These are phyloP conservation scores for Mycena haematopus DNA, from an alignment of 768 basidiomycete species.

Conservation along the genomic window DNA sequence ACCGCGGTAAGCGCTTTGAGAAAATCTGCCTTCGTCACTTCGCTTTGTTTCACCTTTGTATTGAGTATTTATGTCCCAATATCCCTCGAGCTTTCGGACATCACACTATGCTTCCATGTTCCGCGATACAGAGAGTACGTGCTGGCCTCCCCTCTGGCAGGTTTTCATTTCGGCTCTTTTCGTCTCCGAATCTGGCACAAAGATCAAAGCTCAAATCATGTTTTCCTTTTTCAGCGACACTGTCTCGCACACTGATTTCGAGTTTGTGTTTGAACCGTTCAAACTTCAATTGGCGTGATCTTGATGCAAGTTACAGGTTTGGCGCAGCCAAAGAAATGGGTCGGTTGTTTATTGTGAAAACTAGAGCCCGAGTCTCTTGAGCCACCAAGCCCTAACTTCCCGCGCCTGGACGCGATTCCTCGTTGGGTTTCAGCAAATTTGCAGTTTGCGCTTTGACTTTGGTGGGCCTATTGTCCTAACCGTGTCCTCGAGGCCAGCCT, in stretches of 20 bases:
- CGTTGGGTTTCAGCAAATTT: background rate
- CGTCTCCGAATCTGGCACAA: constrained; percentile 10
- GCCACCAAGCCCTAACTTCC: background rate
- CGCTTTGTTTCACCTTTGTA: background rate
- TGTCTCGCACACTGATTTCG: constrained; percentile 6
- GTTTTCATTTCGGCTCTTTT: constrained; percentile 20
- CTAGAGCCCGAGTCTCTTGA: background rate
- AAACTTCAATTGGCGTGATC: background rate
- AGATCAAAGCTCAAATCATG: background rate
- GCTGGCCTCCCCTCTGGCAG: constrained; percentile 10
- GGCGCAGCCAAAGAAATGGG: background rate
- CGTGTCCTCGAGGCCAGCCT: constrained; percentile 31
- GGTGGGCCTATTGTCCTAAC: constrained; percentile 26
- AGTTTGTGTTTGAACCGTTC: background rate
- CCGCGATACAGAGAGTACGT: background rate
- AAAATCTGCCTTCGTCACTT: background rate
- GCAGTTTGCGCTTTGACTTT: constrained; percentile 25
- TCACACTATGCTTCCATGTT: background rate
- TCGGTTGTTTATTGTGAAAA: background rate
- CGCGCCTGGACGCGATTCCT: background rate
- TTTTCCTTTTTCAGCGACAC: constrained; percentile 14
- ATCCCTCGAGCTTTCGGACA: background rate
- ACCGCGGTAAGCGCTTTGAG: background rate
- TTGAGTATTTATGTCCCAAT: background rate
- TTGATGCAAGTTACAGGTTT: background rate